Base-by-base conservation (phyloP, 805 yeast species). In the Lipomyces oligophaga region DNA sequence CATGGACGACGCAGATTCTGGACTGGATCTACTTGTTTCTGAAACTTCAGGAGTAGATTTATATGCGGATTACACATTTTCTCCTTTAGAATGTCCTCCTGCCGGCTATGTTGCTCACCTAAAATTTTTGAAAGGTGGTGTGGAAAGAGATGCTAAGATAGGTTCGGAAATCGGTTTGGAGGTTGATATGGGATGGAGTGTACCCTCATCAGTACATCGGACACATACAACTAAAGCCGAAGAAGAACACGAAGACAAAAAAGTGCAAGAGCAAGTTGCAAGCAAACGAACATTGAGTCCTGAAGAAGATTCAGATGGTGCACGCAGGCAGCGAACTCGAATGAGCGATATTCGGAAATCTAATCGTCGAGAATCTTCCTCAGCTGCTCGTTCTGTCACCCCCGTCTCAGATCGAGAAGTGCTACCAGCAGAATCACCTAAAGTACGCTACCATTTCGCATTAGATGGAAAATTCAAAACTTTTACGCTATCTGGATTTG, bases 161-260 rank as follows among this genome's bases (percentile, higher is more conserved):
- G 46, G 45, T 2, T 22, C 26, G 27, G 51, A 35, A 26, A 43
- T 47, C 25, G 53, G 55, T 18, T 24, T 48, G 18, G 41, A 47
- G 31, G 26, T 50, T 4, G 52, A 50, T 19, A 40, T 44, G 38
- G 55, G 55, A 22, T 50, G 55, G 55, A 41, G 48, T 4, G 33
- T 39, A 18, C 54, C 52, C 25, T 24, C 38, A 3, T 13, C 24
- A n/a, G 13, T 26, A 8, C 11, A 13, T 26, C 30, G 30, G 13
- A 26, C 13, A 13, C 30, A 26, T 26, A 13, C 8, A 10, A 13
- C 8, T 10, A 26, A 8, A 13, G 30, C 30, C 30, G 13, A 26
- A 26, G 30, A 26, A 10, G 11, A 26, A 10, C 30, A 26, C 13
- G 11, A 10, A 26, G 13, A 8, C 8, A 26, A 26, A 26, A 26